Evolutionary conservation across 352 stramenopile genomes (phyloP), one percentile per base, ranked within the genome.

Genomic region (Phytophthora idaei): DNA sequence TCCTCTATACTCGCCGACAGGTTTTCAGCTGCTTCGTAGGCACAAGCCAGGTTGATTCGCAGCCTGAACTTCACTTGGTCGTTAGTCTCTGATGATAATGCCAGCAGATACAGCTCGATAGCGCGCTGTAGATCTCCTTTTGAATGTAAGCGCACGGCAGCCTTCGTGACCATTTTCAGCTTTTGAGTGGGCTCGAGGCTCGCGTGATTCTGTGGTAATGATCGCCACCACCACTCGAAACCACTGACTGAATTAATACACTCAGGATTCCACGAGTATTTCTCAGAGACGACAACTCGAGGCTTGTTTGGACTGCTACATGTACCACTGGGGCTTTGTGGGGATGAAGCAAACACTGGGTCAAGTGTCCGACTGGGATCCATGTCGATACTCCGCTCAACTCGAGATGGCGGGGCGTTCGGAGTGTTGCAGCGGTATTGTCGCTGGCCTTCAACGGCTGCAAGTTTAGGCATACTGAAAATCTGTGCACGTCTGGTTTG

Each of bases 221-320:
- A 91, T 5, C 85, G 72, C 85, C 85, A 92, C 81, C 80, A 94
- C 85, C 85, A 94, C 55, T 92, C 81, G 57, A 92, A 92, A 3
- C 85, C 81, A 51, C 81, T 90, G 21, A 90, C 85, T 0, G 80
- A 91, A 45, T 90, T 90, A 39, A 94, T 89, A 46, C 77, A 85
- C 34, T 92, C 81, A 4, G 83, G 81, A 53, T 89, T 87, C 83
- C 83, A 92, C 34, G 76, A 84, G 57, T 85, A 88, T 53, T 88
- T 90, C 6, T 90, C 74, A 0, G 79, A 88, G 3, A 88, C 36
- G 8, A 59, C 51, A 21, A 78, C 60, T 21, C 73, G 66, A 57
- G 81, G 76, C 41, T 83, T 84, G 5, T 56, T 67, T 9, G 55
- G 62, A 15, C 69, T 73, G 4, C 36, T 36, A 10, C 21, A 21